Base-by-base conservation (phyloP, 2,329 filamentous ascomycete species). In the Colletotrichum kahawae region DNA sequence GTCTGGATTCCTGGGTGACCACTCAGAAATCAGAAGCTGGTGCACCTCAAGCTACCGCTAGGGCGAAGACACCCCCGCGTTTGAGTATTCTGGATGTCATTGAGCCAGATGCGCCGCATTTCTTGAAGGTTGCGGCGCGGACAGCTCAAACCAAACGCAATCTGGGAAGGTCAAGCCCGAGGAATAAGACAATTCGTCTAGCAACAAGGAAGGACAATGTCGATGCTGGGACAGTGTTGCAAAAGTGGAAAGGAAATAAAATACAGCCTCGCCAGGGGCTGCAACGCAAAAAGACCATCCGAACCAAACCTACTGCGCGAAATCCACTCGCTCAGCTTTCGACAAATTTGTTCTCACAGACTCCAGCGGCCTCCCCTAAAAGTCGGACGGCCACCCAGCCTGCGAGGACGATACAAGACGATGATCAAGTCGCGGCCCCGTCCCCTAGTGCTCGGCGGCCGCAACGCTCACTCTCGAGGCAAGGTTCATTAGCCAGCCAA, bases 51-150 rank as follows among this genome's bases (percentile, higher is more conserved):
- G 3, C 36, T 67, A n/a, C 29, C 27, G 63, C 2, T 83, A 88
- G 29, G 36, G 43, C 43, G 18, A 64, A 75, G n/a, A 57, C 69
- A 13, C 72, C 72, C n/a, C 90, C 90, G 5, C 82, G 81, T 24
- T 84, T 93, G 24, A 89, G 92, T 77, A 92, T 93, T 70, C 80
- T 93, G n/a, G 92, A 93, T 81, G 87, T 92, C 27, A 84, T 89
- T 59, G 87, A 89, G 76, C 80, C 84, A 3, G 79, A 85, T 72
- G 89, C 90, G 1, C 92, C 92, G 2, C 82, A 81, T 3, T 93
- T 93, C 76, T 82, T 93, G 38, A 91, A 87, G 74, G 87, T 93
- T 79, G 92, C 92, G 66, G 91, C 90, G 57, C 90, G 92, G 18
- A 86, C 90, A 67, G 91, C 88, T 5, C 88, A 83, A 69, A 85